phyloP scores from a whole-genome alignment of 345 rosid species.

The Mallotus nudiflorus region DNA sequence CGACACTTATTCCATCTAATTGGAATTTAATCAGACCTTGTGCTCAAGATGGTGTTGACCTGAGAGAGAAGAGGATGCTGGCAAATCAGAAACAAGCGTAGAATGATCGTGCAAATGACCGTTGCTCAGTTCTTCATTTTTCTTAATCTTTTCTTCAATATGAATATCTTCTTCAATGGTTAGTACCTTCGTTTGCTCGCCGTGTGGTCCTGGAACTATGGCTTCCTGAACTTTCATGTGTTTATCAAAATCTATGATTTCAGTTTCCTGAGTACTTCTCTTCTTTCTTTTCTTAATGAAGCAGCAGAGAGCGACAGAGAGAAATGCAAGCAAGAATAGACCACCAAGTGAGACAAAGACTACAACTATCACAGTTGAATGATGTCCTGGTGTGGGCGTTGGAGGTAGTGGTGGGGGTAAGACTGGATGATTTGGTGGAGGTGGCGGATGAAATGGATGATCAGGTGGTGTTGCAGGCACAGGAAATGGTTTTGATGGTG shows the following conservation, averaged over 20 bases:
- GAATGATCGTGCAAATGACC: constrained; percentile 28
- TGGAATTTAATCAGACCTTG: constrained; percentile 30
- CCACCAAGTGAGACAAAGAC: constrained; percentile 63
- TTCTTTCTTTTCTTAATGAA: constrained; percentile 53
- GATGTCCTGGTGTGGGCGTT: constrained; percentile 49
- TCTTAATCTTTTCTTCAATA: constrained; percentile 40
- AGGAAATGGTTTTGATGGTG: constrained; percentile 17
- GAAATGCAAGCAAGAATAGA: constrained; percentile 57
- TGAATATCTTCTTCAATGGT: constrained; percentile 56
- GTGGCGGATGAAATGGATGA: constrained; percentile 31
- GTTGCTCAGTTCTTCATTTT: constrained; percentile 26
- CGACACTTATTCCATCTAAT: not conserved
- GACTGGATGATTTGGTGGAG: constrained; percentile 39
- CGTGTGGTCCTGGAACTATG: constrained; percentile 48
- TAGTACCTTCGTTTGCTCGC: constrained; percentile 40
- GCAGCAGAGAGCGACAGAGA: constrained; percentile 58
- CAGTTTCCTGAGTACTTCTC: constrained; percentile 34
- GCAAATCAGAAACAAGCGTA: constrained; percentile 17
- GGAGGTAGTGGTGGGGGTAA: constrained; percentile 52
- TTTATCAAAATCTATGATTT: constrained; percentile 44
- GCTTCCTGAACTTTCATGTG: constrained; percentile 54
- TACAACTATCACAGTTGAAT: constrained; percentile 49
- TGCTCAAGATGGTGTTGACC: constrained; percentile 33
- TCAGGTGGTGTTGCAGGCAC: constrained; percentile 24
- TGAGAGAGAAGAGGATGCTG: constrained; percentile 25